Percentiles rank a stretch among this genome's conserved stretches.
Evolutionary conservation across 2,329 filamentous ascomycete genomes (phyloP).

Genomic region (Colletotrichum sublineola): DNA sequence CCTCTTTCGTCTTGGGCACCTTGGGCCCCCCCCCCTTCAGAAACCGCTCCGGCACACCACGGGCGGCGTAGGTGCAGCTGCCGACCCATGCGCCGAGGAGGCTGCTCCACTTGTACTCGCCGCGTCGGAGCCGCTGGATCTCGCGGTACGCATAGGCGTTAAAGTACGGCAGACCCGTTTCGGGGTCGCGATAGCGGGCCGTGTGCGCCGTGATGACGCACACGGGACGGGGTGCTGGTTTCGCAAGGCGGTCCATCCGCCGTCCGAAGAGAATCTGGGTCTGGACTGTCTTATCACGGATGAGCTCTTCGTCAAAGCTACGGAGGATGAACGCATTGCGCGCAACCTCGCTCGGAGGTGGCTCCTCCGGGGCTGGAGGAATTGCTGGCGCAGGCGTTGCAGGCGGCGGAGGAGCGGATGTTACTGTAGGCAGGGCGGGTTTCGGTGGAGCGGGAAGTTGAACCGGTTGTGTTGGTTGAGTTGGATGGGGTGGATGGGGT

Average conservation of each 20-base stretch:
- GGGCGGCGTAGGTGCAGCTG: constrained; percentile 71
- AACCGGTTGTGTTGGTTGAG: constrained; percentile 38
- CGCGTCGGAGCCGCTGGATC: constrained; percentile 79
- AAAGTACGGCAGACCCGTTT: constrained; percentile 84
- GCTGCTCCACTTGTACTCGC: constrained; percentile 85
- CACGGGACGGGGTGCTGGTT: constrained; percentile 65
- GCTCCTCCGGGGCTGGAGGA: constrained; percentile 27
- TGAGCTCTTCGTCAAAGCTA: constrained; percentile 69
- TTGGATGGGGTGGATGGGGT: constrained; percentile 34
- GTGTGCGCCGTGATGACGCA: constrained; percentile 88
- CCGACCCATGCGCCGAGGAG: constrained; percentile 89
- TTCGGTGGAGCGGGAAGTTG: constrained; percentile 38
- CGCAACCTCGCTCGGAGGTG: constrained; percentile 57
- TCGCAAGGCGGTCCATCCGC: constrained; percentile 69
- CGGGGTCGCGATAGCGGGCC: constrained; percentile 87
- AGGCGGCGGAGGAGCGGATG: constrained; percentile 40
- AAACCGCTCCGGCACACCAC: constrained; percentile 86
- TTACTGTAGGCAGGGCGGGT: constrained; percentile 34
- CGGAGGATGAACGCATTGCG: constrained; percentile 71
- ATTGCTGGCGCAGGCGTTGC: constrained; percentile 45
- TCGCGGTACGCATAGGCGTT: constrained; percentile 86
- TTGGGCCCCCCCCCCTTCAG: constrained; percentile 50
- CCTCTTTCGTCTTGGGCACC: constrained; percentile 46
- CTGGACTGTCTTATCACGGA: constrained; percentile 69
- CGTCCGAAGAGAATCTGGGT: constrained; percentile 69